Evolutionary conservation across 2,329 filamentous ascomycete species (phyloP).

Genomic region (Ascochyta lentis): DNA sequence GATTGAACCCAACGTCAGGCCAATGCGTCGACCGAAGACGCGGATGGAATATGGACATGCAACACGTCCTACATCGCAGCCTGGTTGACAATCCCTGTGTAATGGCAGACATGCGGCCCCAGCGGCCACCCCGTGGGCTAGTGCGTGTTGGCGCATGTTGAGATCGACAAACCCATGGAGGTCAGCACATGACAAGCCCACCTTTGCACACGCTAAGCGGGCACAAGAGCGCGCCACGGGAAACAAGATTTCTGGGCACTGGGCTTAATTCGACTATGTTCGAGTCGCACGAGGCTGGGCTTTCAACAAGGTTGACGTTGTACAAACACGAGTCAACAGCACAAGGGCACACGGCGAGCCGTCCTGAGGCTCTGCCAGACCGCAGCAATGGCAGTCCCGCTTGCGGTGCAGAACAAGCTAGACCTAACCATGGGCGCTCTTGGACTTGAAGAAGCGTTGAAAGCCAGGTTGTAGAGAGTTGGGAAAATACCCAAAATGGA

Average conservation of each 20-base stretch:
- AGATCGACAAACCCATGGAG: neutral
- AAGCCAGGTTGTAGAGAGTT: no score
- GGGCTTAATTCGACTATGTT: neutral
- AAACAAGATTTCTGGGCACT: conserved; percentile 3
- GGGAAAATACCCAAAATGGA: no score
- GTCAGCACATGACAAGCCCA: conserved; percentile 2
- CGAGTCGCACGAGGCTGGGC: neutral
- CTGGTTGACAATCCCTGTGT: neutral
- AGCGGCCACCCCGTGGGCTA: conserved; percentile 3
- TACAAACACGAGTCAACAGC: neutral
- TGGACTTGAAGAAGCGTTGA: no score
- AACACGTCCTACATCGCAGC: neutral
- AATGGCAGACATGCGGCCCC: neutral
- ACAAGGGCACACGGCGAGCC: neutral
- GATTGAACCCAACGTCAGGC: neutral
- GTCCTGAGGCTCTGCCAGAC: conserved; percentile 2
- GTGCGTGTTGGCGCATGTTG: neutral
- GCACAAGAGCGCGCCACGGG: neutral
- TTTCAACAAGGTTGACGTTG: neutral
- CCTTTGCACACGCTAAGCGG: conserved; percentile 3
- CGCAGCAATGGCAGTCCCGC: neutral
- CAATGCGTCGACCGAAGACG: neutral
- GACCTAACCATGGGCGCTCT: no score
- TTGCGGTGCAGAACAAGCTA: no score
- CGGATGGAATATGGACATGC: conserved; percentile 5